These are phyloP conservation scores for Penicillium sp. DNA, from an alignment of 2,329 filamentous ascomycete species.

Conservation along the genomic window DNA sequence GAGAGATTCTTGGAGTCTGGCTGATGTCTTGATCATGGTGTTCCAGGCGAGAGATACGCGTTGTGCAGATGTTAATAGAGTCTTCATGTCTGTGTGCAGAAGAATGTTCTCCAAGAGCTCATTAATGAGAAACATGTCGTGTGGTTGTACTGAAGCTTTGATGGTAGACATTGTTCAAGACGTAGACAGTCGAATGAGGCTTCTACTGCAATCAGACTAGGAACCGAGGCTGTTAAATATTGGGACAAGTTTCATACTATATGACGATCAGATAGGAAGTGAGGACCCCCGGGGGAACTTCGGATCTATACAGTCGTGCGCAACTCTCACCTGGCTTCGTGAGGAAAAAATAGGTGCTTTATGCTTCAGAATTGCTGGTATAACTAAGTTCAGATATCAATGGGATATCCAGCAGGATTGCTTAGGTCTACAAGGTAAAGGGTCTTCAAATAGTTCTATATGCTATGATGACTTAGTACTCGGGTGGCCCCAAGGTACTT, in stretches of 20 bases:
- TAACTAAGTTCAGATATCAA: too few relatives aligned
- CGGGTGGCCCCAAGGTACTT: constrained; percentile 8
- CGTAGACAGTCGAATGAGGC: background rate
- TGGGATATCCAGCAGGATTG: too few relatives aligned
- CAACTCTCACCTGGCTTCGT: background rate
- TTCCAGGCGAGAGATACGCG: constrained; percentile 6
- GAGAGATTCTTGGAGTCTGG: constrained; percentile 2
- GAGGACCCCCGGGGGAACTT: constrained; percentile 6
- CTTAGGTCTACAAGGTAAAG: background rate
- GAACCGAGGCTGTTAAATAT: background rate
- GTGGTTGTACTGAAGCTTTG: background rate
- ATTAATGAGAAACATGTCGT: constrained; percentile 7
- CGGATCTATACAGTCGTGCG: background rate
- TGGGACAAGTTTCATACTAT: background rate
- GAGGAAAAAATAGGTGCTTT: background rate
- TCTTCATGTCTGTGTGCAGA: constrained; percentile 7
- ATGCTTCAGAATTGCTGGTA: background rate
- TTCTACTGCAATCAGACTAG: background rate
- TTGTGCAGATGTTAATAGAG: constrained; percentile 8
- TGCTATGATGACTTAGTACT: background rate
- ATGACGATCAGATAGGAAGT: constrained; percentile 8
- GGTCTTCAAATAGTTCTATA: background rate
- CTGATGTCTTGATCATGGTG: background rate
- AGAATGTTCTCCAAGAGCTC: constrained; percentile 9
- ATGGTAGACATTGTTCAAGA: constrained; percentile 2